A percentile compares a stretch with the other conserved stretches of the same genome.
Evolutionary conservation across 345 rosid genomes (phyloP).

Genomic region (Eucalyptus melliodora): DNA sequence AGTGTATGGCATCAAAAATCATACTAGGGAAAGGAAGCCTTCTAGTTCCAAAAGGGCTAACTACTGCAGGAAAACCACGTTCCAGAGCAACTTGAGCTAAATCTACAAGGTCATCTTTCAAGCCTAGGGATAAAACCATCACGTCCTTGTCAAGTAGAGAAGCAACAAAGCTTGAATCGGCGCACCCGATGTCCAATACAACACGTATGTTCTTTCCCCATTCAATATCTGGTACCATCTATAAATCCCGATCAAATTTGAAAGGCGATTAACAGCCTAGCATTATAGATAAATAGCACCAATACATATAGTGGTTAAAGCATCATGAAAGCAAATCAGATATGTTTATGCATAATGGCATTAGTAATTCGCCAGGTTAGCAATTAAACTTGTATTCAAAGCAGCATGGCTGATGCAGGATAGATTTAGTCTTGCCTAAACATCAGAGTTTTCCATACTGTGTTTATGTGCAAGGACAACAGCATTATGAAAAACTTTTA

Average conservation of each 20-base stretch:
- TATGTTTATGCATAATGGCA: not conserved
- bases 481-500: not conserved
- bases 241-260: slow-evolving; percentile 24
- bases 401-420: not conserved
- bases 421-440: not conserved
- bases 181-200: slow-evolving; percentile 74
- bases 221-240: slow-evolving; percentile 99
- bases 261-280: not conserved
- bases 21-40: slow-evolving; percentile 92
- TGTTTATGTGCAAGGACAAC: not conserved
- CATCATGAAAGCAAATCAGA: not conserved
- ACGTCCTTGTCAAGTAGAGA: slow-evolving; percentile 76
- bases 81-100: slow-evolving; percentile 85
- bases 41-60: slow-evolving; percentile 59
- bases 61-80: slow-evolving; percentile 77
- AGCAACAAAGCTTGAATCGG: slow-evolving; percentile 64
- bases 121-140: slow-evolving; percentile 62
- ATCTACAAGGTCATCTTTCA: slow-evolving; percentile 88
- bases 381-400: not conserved
- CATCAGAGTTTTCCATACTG: not conserved
- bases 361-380: not conserved
- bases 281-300: not conserved
- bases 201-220: slow-evolving; percentile 97
- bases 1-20: slow-evolving; percentile 85
- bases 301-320: not conserved